phyloP scores from a whole-genome alignment of 2,329 filamentous ascomycete species.

The Diaporthe nobilis region DNA sequence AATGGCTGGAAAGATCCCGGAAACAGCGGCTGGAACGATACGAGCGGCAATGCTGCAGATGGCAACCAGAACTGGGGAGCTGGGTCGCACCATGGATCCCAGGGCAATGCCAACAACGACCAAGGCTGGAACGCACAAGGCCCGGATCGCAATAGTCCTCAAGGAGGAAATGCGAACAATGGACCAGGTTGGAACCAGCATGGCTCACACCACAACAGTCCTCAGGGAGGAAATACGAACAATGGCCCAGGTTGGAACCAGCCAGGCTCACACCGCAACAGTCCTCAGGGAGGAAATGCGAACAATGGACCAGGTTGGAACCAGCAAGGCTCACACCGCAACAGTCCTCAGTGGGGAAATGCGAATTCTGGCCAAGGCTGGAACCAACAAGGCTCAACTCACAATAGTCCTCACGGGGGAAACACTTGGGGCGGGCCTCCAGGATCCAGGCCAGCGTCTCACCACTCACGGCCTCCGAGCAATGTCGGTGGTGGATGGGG shows the following conservation, averaged over 20 bases:
- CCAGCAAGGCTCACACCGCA: background rate
- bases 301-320: background rate
- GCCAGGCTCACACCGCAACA: background rate
- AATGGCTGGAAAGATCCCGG: conserved; percentile 6
- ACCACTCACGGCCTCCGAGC: background rate
- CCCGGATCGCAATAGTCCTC: conserved; percentile 6
- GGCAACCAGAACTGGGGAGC: conserved; percentile 31
- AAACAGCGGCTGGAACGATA: conserved; percentile 3
- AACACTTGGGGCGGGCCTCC: conserved; percentile 29
- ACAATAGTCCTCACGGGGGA: conserved; percentile 15
- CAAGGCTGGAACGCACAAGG: conserved; percentile 11
- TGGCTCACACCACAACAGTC: conserved; percentile 4
- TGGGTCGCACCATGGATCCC: conserved; percentile 17
- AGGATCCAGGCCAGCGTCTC: conserved; percentile 16
- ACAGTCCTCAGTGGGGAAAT: conserved; percentile 20
- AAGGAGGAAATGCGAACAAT: background rate
- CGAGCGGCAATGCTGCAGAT: conserved; percentile 2
- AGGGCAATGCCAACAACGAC: conserved; percentile 2
- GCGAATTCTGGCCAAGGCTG: background rate
- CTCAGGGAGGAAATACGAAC: conserved; percentile 1
- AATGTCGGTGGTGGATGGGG: conserved; percentile 26
- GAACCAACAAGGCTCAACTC: background rate
- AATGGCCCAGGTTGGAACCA: conserved; percentile 6
- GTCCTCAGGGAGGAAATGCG: conserved; percentile 1
- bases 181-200: background rate